These are phyloP conservation scores for Drosera capensis DNA, from an alignment of 148 eudicot genomes.

Conservation along the genomic window DNA sequence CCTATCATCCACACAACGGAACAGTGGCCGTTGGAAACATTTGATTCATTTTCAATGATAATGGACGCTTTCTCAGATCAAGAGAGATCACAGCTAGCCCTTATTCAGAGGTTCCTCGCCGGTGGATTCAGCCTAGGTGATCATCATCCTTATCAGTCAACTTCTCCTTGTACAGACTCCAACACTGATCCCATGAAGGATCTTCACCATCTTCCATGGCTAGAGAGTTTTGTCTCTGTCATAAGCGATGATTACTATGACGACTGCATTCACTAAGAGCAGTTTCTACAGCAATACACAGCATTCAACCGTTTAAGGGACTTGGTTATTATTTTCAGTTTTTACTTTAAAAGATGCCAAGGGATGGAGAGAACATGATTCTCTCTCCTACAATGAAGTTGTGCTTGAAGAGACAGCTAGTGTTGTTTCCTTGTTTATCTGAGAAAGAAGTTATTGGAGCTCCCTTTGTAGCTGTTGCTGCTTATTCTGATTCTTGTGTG, in stretches of 20 bases:
- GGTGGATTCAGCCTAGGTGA: conserved; percentile 68
- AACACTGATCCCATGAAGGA: conserved; percentile 75
- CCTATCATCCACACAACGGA: conserved; percentile 32
- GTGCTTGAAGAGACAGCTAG: no score
- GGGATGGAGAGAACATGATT: no score
- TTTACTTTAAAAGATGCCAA: no score
- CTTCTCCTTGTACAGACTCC: conserved; percentile 59
- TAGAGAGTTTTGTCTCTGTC: conserved; percentile 79
- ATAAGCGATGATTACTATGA: conserved; percentile 70
- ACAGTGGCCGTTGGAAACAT: conserved; percentile 73
- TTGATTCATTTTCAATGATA: conserved; percentile 38
- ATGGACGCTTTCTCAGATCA: conserved; percentile 76
- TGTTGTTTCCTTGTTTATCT: no score
- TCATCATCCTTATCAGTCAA: conserved; percentile 42
- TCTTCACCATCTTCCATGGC: conserved; percentile 90
- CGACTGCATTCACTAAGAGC: conserved; percentile 35
- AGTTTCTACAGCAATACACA: no score
- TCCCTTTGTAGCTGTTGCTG: no score
- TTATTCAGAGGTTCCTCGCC: conserved; percentile 70
- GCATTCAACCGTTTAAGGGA: no score
- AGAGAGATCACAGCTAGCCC: conserved; percentile 79
- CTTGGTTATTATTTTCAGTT: no score
- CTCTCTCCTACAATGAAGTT: no score
- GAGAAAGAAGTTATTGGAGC: no score
- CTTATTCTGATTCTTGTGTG: no score